A percentile compares a stretch with the other conserved stretches of the same genome.
Conservation (phyloP, 148 eudicot genomes). For the Suaeda aralocaspica region DNA sequence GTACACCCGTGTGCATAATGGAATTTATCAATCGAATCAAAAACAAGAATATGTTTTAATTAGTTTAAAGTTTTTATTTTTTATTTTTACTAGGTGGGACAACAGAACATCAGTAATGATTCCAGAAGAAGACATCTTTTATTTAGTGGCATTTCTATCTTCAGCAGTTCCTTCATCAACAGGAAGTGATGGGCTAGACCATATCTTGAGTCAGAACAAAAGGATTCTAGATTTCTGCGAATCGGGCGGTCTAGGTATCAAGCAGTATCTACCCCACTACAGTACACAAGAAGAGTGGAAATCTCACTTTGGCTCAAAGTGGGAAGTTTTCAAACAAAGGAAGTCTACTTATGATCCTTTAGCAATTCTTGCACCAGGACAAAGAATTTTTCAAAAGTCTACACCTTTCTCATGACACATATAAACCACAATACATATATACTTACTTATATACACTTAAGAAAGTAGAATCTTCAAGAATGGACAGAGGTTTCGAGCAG, state of each 20-base stretch:
- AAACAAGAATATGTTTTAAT: background rate
- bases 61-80: background rate
- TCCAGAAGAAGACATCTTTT: slow-evolving; percentile 74
- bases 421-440: background rate
- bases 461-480: background rate
- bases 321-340: slow-evolving; percentile 58
- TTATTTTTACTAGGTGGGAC: slow-evolving; percentile 51
- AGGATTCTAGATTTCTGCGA: slow-evolving; percentile 55
- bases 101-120: slow-evolving; percentile 63
- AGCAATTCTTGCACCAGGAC: slow-evolving; percentile 89
- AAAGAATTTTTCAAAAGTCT: slow-evolving; percentile 66
- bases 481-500: too few relatives aligned
- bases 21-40: too few relatives aligned
- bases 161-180: slow-evolving; percentile 59
- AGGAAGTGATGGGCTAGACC: slow-evolving; percentile 46
- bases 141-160: slow-evolving; percentile 63
- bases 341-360: slow-evolving; percentile 78
- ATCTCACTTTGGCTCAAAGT: slow-evolving; percentile 65
- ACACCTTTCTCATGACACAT: slow-evolving; percentile 42
- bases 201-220: slow-evolving; percentile 45
- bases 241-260: slow-evolving; percentile 43
- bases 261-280: slow-evolving; percentile 78
- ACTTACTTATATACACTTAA: background rate
- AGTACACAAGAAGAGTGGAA: slow-evolving; percentile 54
- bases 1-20: too few relatives aligned